Evolutionary conservation across 148 eudicot species (phyloP).

Genomic region (Rhododendron kiyosumense): DNA sequence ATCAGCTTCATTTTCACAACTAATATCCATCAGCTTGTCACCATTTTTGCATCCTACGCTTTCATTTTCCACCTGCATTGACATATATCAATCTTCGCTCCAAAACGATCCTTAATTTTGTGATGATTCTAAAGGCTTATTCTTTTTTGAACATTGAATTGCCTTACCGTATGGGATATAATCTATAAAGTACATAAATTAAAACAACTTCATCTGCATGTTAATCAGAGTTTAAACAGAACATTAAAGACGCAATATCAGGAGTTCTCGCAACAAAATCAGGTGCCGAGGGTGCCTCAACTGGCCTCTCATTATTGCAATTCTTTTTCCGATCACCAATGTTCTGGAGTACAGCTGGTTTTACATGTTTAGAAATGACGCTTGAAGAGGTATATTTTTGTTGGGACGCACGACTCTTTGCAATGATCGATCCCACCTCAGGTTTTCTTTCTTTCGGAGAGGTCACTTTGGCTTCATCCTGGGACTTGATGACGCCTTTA

Average conservation of each 20-base stretch:
- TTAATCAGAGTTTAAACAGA: background rate
- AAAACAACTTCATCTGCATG: background rate
- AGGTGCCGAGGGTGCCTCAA: constrained; percentile 1
- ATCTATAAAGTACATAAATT: background rate
- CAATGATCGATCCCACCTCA: constrained; percentile 19
- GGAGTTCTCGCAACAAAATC: constrained; percentile 29
- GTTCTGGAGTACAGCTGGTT: constrained; percentile 11
- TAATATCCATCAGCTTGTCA: constrained; percentile 9
- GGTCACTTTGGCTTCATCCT: constrained; percentile 21
- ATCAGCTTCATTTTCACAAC: constrained; percentile 14
- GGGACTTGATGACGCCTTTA: constrained; percentile 12
- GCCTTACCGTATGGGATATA: background rate
- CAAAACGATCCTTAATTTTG: background rate
- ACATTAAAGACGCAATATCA: background rate
- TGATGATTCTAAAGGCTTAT: background rate
- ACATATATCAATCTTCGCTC: background rate
- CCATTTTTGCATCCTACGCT: constrained; percentile 15
- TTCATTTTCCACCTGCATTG: constrained; percentile 41
- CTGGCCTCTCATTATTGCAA: constrained; percentile 17
- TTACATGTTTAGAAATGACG: background rate
- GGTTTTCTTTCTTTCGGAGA: constrained; percentile 20
- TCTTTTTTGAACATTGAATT: background rate
- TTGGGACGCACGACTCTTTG: constrained; percentile 18
- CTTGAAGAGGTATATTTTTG: constrained; percentile 17
- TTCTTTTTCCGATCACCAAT: constrained; percentile 25